phyloP scores from a whole-genome alignment of 176 grass and related monocot species.

The Carex myosuroides region DNA sequence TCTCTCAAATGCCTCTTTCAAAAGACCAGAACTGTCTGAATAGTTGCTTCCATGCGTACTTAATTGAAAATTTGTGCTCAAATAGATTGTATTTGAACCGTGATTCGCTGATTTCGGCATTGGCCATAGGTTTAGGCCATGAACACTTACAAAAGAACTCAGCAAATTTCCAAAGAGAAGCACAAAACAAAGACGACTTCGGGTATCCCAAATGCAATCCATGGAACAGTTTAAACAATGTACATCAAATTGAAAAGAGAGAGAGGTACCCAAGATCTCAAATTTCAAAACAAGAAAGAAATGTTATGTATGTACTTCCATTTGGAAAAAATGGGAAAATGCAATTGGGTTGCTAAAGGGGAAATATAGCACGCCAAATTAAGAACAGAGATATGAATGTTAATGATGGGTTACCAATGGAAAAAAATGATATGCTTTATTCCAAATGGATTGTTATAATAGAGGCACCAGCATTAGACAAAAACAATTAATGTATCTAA shows the following conservation, averaged over 20 bases:
- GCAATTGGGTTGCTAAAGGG: neutral
- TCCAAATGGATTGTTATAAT: neutral
- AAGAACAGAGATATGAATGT: neutral
- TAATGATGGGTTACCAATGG: neutral
- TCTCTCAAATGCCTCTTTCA: slow-evolving; percentile 81
- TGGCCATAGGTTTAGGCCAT: slow-evolving; percentile 68
- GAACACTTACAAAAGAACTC: slow-evolving; percentile 27
- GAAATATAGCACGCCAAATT: neutral
- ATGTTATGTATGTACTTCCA: neutral
- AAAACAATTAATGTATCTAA: neutral
- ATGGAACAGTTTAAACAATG: slow-evolving; percentile 4
- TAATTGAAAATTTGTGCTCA: slow-evolving; percentile 59
- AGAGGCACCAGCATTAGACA: neutral
- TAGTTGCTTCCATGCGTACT: slow-evolving; percentile 55
- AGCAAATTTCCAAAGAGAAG: slow-evolving; percentile 41
- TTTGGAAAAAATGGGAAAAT: neutral
- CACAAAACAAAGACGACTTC: slow-evolving; percentile 16
- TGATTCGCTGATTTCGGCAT: slow-evolving; percentile 56
- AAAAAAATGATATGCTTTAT: neutral
- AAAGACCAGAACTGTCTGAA: slow-evolving; percentile 46
- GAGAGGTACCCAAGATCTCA: neutral
- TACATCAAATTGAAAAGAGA: slow-evolving; percentile 5
- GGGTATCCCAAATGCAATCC: neutral
- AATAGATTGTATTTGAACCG: slow-evolving; percentile 51
- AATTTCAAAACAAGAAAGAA: neutral